Percentiles rank a stretch among this genome's conserved stretches.
phyloP scores from a whole-genome alignment of 768 basidiomycete genomes.

The Crepidotus variabilis region DNA sequence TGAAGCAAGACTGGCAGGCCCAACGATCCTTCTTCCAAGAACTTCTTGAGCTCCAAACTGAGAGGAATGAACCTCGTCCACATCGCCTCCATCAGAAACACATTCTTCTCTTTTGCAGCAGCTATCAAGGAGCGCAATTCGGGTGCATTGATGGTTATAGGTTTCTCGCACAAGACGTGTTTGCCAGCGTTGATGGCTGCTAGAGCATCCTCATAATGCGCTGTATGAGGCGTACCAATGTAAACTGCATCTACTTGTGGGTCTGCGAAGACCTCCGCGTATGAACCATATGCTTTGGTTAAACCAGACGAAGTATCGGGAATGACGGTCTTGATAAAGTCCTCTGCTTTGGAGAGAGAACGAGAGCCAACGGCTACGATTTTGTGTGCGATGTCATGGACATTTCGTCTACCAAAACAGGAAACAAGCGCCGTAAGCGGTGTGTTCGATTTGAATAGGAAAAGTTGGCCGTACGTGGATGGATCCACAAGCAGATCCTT shows the following conservation, averaged over 20 bases:
- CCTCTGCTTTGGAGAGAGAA: slow-evolving; percentile 58
- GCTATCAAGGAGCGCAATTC: slow-evolving; percentile 72
- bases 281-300: slow-evolving; percentile 69
- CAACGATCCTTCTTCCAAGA: slow-evolving; percentile 59
- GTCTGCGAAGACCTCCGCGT: slow-evolving; percentile 72
- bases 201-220: slow-evolving; percentile 75
- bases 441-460: not conserved
- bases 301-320: slow-evolving; percentile 30
- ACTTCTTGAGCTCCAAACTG: slow-evolving; percentile 55
- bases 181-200: slow-evolving; percentile 78
- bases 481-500: slow-evolving; percentile 80
- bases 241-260: slow-evolving; percentile 76
- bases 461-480: slow-evolving; percentile 40
- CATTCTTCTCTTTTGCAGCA: slow-evolving; percentile 70
- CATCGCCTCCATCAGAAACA: slow-evolving; percentile 92
- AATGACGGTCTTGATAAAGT: slow-evolving; percentile 56
- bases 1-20: slow-evolving; percentile 65
- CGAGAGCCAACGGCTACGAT: slow-evolving; percentile 78
- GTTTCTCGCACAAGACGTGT: slow-evolving; percentile 88
- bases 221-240: slow-evolving; percentile 72
- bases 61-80: slow-evolving; percentile 86
- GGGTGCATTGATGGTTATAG: slow-evolving; percentile 72
- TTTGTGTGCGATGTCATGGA: slow-evolving; percentile 64
- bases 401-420: slow-evolving; percentile 47
- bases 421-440: not conserved